A percentile compares a stretch with the other conserved stretches of the same genome.
Conservation (phyloP, 139 green algal species). For the Cymbomonas tetramitiformis region DNA sequence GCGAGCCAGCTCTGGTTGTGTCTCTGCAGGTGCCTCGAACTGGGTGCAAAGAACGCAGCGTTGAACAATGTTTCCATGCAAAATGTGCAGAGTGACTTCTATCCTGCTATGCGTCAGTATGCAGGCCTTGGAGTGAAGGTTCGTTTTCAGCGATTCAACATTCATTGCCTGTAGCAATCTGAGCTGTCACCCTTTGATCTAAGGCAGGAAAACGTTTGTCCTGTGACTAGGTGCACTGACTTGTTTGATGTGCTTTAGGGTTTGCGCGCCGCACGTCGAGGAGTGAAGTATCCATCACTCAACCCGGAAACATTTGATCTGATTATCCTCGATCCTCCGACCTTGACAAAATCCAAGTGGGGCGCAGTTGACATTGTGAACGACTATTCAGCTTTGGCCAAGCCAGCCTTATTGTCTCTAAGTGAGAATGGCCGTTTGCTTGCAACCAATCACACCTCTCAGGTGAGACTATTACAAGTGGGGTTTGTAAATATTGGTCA, state of each 20-base stretch:
- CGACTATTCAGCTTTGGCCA: slow-evolving; percentile 13
- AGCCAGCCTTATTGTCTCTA: not conserved
- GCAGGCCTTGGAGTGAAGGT: too few species aligned
- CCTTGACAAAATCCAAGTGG: slow-evolving; percentile 5
- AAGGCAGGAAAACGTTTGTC: too few species aligned
- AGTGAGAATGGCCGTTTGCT: not conserved
- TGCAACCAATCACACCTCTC: slow-evolving; percentile 12
- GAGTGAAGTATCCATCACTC: too few species aligned
- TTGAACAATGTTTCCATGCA: slow-evolving; percentile 3
- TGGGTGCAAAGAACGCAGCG: not conserved
- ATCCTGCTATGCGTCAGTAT: slow-evolving; percentile 1
- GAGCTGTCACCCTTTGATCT: too few species aligned
- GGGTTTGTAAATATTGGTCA: too few species aligned
- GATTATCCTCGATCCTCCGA: slow-evolving; percentile 13
- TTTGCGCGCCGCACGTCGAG: not conserved
- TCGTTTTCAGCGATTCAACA: too few species aligned
- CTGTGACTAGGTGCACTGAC: too few species aligned
- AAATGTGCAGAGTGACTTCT: slow-evolving; percentile 6
- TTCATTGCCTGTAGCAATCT: too few species aligned
- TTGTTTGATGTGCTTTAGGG: not conserved
- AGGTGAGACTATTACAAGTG: too few species aligned
- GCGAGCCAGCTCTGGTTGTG: too few species aligned
- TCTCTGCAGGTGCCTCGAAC: not conserved
- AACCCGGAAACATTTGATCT: slow-evolving; percentile 3
- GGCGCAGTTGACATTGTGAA: slow-evolving; percentile 20